Percentiles rank a stretch among this genome's conserved stretches.
Evolutionary conservation across 148 eudicot genomes (phyloP).

Genomic region (Bassia scoparia): DNA sequence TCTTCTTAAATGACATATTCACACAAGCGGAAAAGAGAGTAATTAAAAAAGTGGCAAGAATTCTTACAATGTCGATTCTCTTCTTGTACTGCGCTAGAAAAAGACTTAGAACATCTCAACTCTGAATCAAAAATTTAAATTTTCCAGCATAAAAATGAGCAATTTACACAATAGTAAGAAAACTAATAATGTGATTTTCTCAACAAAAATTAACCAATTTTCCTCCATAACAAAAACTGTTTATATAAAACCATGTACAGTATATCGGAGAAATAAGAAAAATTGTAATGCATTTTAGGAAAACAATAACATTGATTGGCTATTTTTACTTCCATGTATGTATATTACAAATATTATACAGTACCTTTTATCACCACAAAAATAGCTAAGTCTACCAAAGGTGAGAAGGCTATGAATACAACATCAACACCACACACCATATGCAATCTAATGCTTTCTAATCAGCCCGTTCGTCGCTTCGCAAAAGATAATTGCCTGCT

Average conservation of each 20-base stretch:
- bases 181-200: neutral
- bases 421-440: slow-evolving; percentile 26
- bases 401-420: slow-evolving; percentile 29
- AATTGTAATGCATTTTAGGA: neutral
- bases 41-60: neutral
- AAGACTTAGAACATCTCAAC: slow-evolving; percentile 27
- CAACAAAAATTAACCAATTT: too few relatives aligned
- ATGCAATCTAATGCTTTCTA: slow-evolving; percentile 32
- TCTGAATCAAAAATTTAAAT: slow-evolving; percentile 18
- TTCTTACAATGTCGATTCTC: slow-evolving; percentile 22
- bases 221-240: too few relatives aligned
- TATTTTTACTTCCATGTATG: neutral
- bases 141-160: neutral
- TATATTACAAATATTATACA: neutral
- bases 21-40: neutral
- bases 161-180: neutral
- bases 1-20: neutral
- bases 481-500: slow-evolving; percentile 33
- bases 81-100: slow-evolving; percentile 15
- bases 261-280: too few relatives aligned
- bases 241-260: too few relatives aligned
- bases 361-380: slow-evolving; percentile 32
- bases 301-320: slow-evolving; percentile 9
- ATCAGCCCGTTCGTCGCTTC: slow-evolving; percentile 36
- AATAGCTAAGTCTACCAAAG: slow-evolving; percentile 30